Evolutionary conservation across 1,139 yeast species (phyloP).

Genomic region (Candida sanyaensis): DNA sequence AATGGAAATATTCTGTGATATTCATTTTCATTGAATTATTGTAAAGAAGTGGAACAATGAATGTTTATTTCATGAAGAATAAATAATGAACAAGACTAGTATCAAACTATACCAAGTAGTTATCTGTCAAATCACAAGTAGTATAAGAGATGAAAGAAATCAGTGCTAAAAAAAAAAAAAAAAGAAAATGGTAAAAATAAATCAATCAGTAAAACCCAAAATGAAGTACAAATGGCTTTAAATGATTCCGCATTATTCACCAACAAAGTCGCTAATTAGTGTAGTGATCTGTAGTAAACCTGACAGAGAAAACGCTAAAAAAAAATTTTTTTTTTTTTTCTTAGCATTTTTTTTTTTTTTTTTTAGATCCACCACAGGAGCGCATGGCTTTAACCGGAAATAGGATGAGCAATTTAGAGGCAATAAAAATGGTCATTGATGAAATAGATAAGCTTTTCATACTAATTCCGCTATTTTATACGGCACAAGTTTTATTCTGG

Average conservation of each 20-base stretch:
- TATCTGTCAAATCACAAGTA: neutral
- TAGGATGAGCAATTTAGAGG: neutral
- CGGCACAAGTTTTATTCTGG: neutral
- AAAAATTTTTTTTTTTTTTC: too few relatives aligned
- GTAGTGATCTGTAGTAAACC: too few relatives aligned
- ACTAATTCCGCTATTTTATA: neutral
- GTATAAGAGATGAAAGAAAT: neutral
- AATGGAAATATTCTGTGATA: slow-evolving; percentile 28
- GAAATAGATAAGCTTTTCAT: neutral
- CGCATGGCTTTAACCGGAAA: neutral
- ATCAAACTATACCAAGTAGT: neutral
- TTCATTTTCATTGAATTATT: neutral
- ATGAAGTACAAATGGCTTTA: too few relatives aligned
- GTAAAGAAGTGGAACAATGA: too few relatives aligned
- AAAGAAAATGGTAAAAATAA: neutral
- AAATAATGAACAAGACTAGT: too few relatives aligned
- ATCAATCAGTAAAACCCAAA: too few relatives aligned
- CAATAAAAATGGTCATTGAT: neutral
- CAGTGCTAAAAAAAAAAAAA: too few relatives aligned
- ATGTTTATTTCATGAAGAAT: too few relatives aligned
- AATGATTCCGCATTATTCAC: too few relatives aligned
- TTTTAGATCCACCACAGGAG: neutral
- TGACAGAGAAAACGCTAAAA: too few relatives aligned
- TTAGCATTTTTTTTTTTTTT: too few relatives aligned
- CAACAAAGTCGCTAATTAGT: too few relatives aligned